phyloP scores from a whole-genome alignment of 176 grass and related monocot genomes.

The Zizania latifolia region DNA sequence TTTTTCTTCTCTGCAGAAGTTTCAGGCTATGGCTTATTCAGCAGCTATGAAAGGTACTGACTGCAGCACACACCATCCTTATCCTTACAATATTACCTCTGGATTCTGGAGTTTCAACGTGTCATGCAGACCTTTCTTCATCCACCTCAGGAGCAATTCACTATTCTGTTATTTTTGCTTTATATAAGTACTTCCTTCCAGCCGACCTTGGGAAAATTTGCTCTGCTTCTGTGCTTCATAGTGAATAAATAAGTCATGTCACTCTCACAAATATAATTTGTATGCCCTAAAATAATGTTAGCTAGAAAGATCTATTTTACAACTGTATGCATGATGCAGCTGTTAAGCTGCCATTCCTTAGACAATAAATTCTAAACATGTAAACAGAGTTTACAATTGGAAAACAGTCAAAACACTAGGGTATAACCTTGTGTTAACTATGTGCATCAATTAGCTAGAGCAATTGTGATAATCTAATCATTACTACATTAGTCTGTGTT shows the following conservation, averaged over 20 bases:
- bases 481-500: conserved; percentile 7
- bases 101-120: neutral
- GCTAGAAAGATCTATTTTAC: neutral
- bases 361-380: neutral
- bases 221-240: neutral
- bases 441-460: neutral
- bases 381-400: neutral
- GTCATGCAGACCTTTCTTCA: neutral
- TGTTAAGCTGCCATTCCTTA: neutral
- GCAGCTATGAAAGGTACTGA: conserved; percentile 60
- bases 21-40: conserved; percentile 50
- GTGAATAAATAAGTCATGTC: conserved; percentile 1
- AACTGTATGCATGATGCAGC: neutral
- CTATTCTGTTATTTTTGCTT: neutral
- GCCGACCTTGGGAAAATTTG: neutral
- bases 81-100: neutral
- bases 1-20: conserved; percentile 45
- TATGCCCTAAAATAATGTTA: neutral
- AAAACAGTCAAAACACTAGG: neutral
- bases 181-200: neutral
- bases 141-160: conserved; percentile 5
- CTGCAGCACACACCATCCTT: neutral
- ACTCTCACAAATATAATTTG: neutral
- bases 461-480: neutral
- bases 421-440: neutral